These are phyloP conservation scores for Hyaloscypha finlandica DNA, from an alignment of 495 filamentous ascomycete genomes.

Conservation along the genomic window DNA sequence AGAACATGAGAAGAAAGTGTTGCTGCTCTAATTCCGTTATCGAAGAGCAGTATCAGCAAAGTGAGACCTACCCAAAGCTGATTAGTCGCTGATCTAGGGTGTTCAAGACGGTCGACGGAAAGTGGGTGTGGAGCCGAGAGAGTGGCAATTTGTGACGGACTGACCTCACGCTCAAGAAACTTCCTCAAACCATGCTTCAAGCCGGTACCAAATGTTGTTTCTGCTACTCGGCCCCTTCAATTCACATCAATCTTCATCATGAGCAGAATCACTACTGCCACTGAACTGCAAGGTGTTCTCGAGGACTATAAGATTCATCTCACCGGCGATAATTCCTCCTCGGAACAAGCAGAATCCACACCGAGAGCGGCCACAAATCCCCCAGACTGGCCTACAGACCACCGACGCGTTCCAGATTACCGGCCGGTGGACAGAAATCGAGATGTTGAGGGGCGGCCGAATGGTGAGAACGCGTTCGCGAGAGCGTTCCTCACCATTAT, in stretches of 20 bases:
- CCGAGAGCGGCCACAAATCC: conserved; percentile 27
- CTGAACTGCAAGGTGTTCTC: conserved; percentile 10
- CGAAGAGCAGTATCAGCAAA: no score
- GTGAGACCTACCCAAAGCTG: neutral
- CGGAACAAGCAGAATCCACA: neutral
- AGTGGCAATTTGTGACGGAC: neutral
- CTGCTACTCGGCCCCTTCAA: conserved; percentile 33
- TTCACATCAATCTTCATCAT: conserved; percentile 33
- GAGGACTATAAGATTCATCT: conserved; percentile 22
- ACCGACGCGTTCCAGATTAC: conserved; percentile 51
- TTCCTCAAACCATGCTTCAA: neutral
- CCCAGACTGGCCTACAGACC: conserved; percentile 45
- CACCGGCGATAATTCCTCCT: conserved; percentile 2
- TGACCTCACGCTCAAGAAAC: neutral
- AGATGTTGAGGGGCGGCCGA: conserved; percentile 41
- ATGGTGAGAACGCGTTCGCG: conserved; percentile 46
- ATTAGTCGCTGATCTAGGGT: neutral
- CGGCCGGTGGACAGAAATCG: conserved; percentile 50
- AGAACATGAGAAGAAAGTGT: neutral
- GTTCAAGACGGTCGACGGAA: neutral
- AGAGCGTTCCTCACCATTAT: conserved; percentile 50
- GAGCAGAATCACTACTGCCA: conserved; percentile 5
- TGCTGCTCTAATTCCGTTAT: neutral
- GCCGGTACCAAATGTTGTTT: conserved; percentile 10
- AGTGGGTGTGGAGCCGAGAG: neutral